Percentiles rank a stretch among this genome's conserved stretches.
Evolutionary conservation across 306 rosid genomes (phyloP).

Genomic region (Astragalus membranaceus): DNA sequence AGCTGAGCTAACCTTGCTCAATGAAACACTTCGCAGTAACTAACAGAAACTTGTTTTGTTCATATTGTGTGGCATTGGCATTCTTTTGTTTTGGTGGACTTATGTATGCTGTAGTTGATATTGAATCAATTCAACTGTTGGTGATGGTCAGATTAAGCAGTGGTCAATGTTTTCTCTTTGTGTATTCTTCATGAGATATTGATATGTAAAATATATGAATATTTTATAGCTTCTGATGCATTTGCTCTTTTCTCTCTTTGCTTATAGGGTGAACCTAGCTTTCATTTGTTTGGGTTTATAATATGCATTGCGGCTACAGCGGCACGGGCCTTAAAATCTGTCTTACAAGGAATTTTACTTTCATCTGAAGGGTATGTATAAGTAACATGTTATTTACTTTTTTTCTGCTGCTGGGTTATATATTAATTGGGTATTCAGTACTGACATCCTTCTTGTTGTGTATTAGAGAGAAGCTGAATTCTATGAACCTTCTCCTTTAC

Average conservation of each 20-base stretch:
- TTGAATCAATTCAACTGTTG: neutral
- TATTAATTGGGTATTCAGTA: neutral
- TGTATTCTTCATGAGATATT: conserved; percentile 1
- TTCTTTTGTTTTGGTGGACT: neutral
- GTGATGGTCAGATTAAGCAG: neutral
- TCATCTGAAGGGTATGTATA: conserved; percentile 89
- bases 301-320: conserved; percentile 93
- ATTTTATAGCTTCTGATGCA: conserved; percentile 17
- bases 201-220: neutral
- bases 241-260: conserved; percentile 15
- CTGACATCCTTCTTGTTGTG: conserved; percentile 28
- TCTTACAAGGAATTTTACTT: conserved; percentile 91
- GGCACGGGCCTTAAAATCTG: conserved; percentile 94
- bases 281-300: conserved; percentile 95
- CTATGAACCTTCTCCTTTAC: conserved; percentile 97
- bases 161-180: neutral
- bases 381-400: neutral
- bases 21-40: neutral
- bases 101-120: neutral
- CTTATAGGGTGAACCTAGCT: conserved; percentile 93
- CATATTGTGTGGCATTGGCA: neutral
- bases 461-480: conserved; percentile 95
- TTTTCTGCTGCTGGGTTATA: neutral
- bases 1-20: neutral
- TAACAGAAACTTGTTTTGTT: conserved; percentile 1